Base-by-base conservation (phyloP, 1,139 yeast genomes). In the Magnusiomyces sp. region DNA sequence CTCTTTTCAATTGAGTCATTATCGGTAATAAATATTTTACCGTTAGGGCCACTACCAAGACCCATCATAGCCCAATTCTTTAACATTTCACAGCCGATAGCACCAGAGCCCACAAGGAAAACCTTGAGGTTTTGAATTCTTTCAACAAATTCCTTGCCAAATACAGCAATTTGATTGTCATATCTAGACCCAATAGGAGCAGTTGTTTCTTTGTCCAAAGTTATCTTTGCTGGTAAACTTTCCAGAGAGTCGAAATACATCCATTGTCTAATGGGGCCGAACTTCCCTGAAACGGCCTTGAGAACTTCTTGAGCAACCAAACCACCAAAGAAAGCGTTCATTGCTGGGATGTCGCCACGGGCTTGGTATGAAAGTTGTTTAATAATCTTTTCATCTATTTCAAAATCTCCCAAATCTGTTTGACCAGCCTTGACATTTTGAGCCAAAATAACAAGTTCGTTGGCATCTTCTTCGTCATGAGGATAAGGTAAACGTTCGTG, bases 11-110 rank as follows among this genome's bases (percentile, higher is more conserved):
- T 92, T 2, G 94, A 79, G 64, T 92, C 99, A 65, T 83, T 94
- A 70, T 92, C 99, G 40, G 99, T 92, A 44, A 94, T 83, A 48
- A 71, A 70, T 55, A 92, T 86, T 59, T 79, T 76, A 62, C 99
- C 99, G 2, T 83, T 68, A 38, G 92, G 87, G 34, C 98, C 97
- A 27, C 95, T 75, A 34, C 95, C 97, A 51, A 92, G 73, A 46
- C 99, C 98, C 81, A 90, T 77, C 79, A 92, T 77, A 7, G 98
- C 97, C 97, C 97, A 92, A 65, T 89, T 90, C 70, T 92, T 92
- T 63, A 92, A 75, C 94, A 94, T 92, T 71, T 92, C 99, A 71
- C 99, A 92, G 45, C 99, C 99, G 73, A 92, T 92, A 39, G 99
- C 99, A 64, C 99, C 99, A 1, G 97, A 80, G 47, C 99, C 99